Evolutionary conservation across 495 filamentous ascomycete genomes (phyloP), one percentile per base, ranked within the genome.

Genomic region (Penicillium salamii): DNA sequence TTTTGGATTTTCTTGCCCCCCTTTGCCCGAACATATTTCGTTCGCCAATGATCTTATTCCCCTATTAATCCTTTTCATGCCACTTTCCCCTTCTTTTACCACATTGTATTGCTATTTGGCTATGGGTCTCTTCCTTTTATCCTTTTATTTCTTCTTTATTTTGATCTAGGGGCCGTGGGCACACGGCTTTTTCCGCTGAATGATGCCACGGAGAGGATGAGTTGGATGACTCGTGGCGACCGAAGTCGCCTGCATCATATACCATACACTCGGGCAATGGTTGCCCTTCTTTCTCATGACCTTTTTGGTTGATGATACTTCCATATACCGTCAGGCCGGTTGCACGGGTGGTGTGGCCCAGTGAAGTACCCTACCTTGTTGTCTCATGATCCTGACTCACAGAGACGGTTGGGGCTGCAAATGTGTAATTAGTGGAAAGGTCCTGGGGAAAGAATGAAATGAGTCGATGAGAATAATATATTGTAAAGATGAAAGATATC

Each of bases 81-180:
- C 42, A 57, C 46, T 45, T 54, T 65, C 46, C 46, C 54, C 49
- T 64, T 60, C 63, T 58, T 42, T 45, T 61, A 67, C 53, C 58
- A 59, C 50, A 35, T 62, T 75, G 69, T 71, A 72, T 72, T 75
- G 73, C 61, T 74, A 74, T 57, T 58, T 70, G 62, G 60, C 58
- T 72, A 68, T 70, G 65, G 65, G 57, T 52, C 63, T 51, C 62
- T 61, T 46, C 46, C 55, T 49, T 55, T 54, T 49, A 49, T 46
- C 42, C 19, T 54, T 62, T 46, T 49, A 37, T 20, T 38, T 33
- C 21, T 38, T 28, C 17, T 54, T 52, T 40, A 19, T 38, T 28
- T 53, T 38, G 28, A n/a, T 33, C 14, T 34, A 31, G 24, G 36
- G 46, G 36, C 26, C 38, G 43, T 46, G 53, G 40, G 32, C 21